Conservation (phyloP, 441 rosid genomes). For the Sinapis alba region DNA sequence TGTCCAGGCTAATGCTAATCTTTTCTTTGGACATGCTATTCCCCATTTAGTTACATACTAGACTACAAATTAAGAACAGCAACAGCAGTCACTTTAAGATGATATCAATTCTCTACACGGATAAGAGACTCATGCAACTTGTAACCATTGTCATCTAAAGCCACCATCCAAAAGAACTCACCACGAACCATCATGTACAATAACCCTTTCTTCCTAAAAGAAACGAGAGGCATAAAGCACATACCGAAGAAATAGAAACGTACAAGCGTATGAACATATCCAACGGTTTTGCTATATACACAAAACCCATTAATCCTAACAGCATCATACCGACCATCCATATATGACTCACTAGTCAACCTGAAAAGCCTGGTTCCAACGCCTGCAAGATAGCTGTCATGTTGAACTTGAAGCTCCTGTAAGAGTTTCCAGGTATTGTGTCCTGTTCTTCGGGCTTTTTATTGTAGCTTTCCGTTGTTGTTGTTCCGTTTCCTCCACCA, state of each 20-base stretch:
- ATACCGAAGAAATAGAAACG: background rate
- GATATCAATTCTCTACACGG: background rate
- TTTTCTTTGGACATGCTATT: background rate
- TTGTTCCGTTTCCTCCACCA: background rate
- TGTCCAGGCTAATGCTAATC: background rate
- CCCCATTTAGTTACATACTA: background rate
- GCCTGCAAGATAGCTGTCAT: background rate
- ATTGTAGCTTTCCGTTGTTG: background rate
- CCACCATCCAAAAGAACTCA: background rate
- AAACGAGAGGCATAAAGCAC: background rate
- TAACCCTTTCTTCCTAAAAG: background rate
- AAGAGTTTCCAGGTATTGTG: background rate
- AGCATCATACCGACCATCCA: background rate
- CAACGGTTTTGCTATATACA: no score
- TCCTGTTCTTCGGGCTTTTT: background rate
- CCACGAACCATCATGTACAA: background rate
- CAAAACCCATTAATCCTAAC: background rate
- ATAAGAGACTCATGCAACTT: background rate
- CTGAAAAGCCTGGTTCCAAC: background rate
- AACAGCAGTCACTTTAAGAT: background rate
- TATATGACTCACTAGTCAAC: background rate
- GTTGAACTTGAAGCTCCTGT: background rate
- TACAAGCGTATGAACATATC: no score
- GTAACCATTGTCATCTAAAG: background rate
- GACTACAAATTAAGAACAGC: background rate